Base-by-base conservation (phyloP, 805 yeast species). In the Naumovozyma dairenensis region DNA sequence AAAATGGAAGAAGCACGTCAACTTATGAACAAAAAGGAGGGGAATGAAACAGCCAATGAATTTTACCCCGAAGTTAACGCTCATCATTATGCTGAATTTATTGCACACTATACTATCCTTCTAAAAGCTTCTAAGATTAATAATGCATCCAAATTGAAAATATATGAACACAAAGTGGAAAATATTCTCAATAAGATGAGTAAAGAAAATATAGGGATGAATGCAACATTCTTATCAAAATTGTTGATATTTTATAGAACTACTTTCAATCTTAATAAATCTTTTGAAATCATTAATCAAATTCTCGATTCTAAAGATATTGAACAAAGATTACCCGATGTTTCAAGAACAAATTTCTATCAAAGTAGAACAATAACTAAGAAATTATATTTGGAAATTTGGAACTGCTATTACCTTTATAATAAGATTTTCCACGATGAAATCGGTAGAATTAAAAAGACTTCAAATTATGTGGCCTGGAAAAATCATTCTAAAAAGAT, bases 11-110 rank as follows among this genome's bases (percentile, higher is more conserved):
- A 53, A 46, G 39, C 48, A 50, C n/a, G n/a, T n/a, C n/a, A 48
- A 39, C 45, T 34, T 27, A 42, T 38, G 10, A 38, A 32, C 10
- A 25, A 26, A n/a, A n/a, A n/a, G n/a, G n/a, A n/a, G n/a, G n/a
- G n/a, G n/a, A n/a, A n/a, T n/a, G n/a, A n/a, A n/a, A n/a, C n/a
- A 24, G 22, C 6, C 5, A 12, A 12, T 24, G 14, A 12, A 12
- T 24, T 24, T 24, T 24, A 24, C 22, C 65, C 71, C 3, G 52
- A 63, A 2, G 63, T 63, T 0, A 59, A 57, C 25, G 51, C 72
- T 0, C 63, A 64, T 37, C 60, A 64, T 28, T 70, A 67, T 36
- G 48, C 65, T 2, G 53, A 60, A 7, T 57, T 69, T 33, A 47
- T 66, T 6, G 59, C 59, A 24, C 45, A 54, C 32, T 62, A 58